Percentiles rank a stretch among this genome's conserved stretches.
Evolutionary conservation across 1,139 yeast species (phyloP).

Genomic region (Kurtzmaniella quercitrusa): DNA sequence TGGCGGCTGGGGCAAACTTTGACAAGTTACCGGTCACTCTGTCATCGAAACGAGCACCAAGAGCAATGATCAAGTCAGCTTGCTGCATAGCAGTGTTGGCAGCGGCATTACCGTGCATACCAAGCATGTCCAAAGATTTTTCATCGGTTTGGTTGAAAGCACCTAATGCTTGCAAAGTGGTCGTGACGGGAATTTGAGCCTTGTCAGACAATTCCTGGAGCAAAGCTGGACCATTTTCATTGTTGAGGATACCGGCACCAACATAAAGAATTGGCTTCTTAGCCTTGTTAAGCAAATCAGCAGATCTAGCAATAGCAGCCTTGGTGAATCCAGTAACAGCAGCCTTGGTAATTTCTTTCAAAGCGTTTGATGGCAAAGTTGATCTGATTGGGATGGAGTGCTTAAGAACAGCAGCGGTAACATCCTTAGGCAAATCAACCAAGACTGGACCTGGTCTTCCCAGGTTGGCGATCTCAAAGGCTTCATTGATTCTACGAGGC

Average conservation of each 20-base stretch:
- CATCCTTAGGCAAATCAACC: slow-evolving; percentile 96
- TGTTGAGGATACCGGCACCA: slow-evolving; percentile 85
- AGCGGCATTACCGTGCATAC: slow-evolving; percentile 97
- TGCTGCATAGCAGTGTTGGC: slow-evolving; percentile 92
- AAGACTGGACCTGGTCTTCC: slow-evolving; percentile 99
- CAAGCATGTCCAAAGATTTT: slow-evolving; percentile 90
- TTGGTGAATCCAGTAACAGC: slow-evolving; percentile 75
- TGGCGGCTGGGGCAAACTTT: slow-evolving; percentile 93
- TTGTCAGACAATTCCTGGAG: slow-evolving; percentile 84
- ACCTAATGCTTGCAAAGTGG: slow-evolving; percentile 91
- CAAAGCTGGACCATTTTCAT: slow-evolving; percentile 74
- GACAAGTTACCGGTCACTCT: slow-evolving; percentile 88
- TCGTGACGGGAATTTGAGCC: slow-evolving; percentile 92
- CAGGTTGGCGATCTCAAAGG: slow-evolving; percentile 91
- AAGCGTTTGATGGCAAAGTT: slow-evolving; percentile 79
- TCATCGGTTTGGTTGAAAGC: slow-evolving; percentile 90
- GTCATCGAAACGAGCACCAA: slow-evolving; percentile 97
- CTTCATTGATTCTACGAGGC: slow-evolving; percentile 94
- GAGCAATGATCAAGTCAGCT: slow-evolving; percentile 88
- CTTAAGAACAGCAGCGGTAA: slow-evolving; percentile 85
- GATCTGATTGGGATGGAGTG: slow-evolving; percentile 83
- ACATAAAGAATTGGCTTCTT: slow-evolving; percentile 86
- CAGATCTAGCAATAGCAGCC: slow-evolving; percentile 74
- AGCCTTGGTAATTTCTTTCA: slow-evolving; percentile 64
- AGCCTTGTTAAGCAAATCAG: slow-evolving; percentile 72